Percentiles rank a stretch among this genome's conserved stretches.
phyloP scores from a whole-genome alignment of 495 filamentous ascomycete species.

The Venustampulla echinocandica region DNA sequence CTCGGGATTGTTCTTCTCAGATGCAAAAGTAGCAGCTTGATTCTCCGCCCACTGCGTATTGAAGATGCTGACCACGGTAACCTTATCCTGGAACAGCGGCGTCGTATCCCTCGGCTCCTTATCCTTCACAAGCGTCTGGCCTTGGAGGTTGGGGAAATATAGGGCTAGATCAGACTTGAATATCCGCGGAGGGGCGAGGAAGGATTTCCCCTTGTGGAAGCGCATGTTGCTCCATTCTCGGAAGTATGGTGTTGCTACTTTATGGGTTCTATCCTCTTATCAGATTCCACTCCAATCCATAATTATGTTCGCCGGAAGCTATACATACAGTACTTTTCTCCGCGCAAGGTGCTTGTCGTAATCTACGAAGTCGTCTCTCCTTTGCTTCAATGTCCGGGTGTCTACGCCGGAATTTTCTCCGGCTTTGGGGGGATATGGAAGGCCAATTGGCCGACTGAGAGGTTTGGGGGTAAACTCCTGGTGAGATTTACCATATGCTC shows the following conservation, averaged over 20 bases:
- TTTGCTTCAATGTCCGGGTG: slow-evolving; percentile 52
- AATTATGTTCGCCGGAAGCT: neutral
- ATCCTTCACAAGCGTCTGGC: slow-evolving; percentile 55
- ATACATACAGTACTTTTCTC: slow-evolving; percentile 59
- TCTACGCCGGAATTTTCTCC: slow-evolving; percentile 80
- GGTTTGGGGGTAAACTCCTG: slow-evolving; percentile 56
- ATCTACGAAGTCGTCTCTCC: slow-evolving; percentile 72
- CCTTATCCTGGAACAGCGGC: slow-evolving; percentile 53
- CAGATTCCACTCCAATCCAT: too few species aligned
- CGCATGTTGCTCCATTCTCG: slow-evolving; percentile 82
- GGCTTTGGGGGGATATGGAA: slow-evolving; percentile 56
- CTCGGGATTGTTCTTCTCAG: slow-evolving; percentile 52
- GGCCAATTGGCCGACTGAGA: slow-evolving; percentile 73
- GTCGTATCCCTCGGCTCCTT: slow-evolving; percentile 54
- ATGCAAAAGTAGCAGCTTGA: slow-evolving; percentile 66
- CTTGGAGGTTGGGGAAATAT: slow-evolving; percentile 88
- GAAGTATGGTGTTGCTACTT: slow-evolving; percentile 79
- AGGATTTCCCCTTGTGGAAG: slow-evolving; percentile 79
- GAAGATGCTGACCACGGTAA: slow-evolving; percentile 74
- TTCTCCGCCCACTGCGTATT: slow-evolving; percentile 74
- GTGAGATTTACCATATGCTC: slow-evolving; percentile 46
- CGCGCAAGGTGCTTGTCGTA: slow-evolving; percentile 72
- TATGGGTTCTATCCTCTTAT: slow-evolving; percentile 33
- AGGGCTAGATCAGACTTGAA: slow-evolving; percentile 70
- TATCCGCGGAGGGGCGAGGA: slow-evolving; percentile 64